Evolutionary conservation across 2,329 filamentous ascomycete species (phyloP), one percentile per base, ranked within the genome.

Genomic region (Trichoderma sp.): DNA sequence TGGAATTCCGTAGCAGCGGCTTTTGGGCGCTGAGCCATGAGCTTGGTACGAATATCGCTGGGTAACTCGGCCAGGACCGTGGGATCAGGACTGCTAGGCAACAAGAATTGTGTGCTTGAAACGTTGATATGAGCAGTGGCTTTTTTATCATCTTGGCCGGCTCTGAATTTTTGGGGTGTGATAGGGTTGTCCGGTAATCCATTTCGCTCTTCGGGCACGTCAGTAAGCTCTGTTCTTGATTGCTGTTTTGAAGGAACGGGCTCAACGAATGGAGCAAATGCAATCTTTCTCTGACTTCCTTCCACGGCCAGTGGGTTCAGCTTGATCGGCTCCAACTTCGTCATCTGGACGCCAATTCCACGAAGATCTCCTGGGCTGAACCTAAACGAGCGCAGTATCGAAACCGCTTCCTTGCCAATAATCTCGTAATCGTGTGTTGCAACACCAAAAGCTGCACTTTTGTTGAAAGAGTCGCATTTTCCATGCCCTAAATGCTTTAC

Each of bases 401-500:
- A 92, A n/a, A 98, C 87, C 0, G 95, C 94, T 83, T 98, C 95
- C 81, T 93, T 95, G 0, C 91, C 91, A 53, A 98, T 89, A 1
- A 90, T 83, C 33, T 93, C 90, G 33, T 90, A 89, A 69, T 91
- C 89, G 81, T 97, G 93, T 0, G 96, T 98, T 4, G 95, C 92
- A 18, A 98, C 91, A 1, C 96, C 95, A 76, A 99, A 92, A 2
- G 91, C 83, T 9, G 93, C 84, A 79, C 95, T 97, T 83, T 97
- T 98, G 86, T 95, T 98, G 86, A 95, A 97, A 0, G 92, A 94
- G 81, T 99, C 97, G 81, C 97, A 99, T 84, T 95, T 96, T 1
- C 97, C 97, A 83, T 98, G 97, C 0, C 97, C 97, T 1, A 99
- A 88, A 84, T 98, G 95, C 81, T 99, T 99, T 0, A 93, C 91